phyloP scores from a whole-genome alignment of 768 basidiomycete species.

The Rossbeevera mucosa region DNA sequence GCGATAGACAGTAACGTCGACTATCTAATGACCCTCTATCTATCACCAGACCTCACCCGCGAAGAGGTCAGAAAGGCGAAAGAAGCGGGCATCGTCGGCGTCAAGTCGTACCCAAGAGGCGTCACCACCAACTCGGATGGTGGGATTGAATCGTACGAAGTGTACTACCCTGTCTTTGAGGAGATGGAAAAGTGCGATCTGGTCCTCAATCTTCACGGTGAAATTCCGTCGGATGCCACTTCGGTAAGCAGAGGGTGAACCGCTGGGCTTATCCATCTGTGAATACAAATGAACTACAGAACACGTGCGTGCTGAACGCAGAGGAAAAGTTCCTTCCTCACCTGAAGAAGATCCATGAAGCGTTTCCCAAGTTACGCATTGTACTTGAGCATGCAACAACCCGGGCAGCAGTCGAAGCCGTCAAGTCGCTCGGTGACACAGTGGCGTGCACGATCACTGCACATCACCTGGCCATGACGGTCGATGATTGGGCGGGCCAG shows the following conservation, averaged over 20 bases:
- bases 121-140: slow-evolving; percentile 97
- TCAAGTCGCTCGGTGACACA: slow-evolving; percentile 70
- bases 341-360: slow-evolving; percentile 69
- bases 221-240: slow-evolving; percentile 82
- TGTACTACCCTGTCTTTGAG: slow-evolving; percentile 89
- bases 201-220: slow-evolving; percentile 96
- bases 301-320: slow-evolving; percentile 90
- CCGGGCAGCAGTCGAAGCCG: slow-evolving; percentile 81
- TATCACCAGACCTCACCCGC: slow-evolving; percentile 87
- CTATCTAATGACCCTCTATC: slow-evolving; percentile 95
- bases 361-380: slow-evolving; percentile 88
- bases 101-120: slow-evolving; percentile 96
- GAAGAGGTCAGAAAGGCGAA: slow-evolving; percentile 88
- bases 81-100: slow-evolving; percentile 75
- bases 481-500: slow-evolving; percentile 96
- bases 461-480: slow-evolving; percentile 89
- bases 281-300: slow-evolving; percentile 39
- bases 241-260: slow-evolving; percentile 37
- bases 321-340: slow-evolving; percentile 88
- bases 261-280: neutral
- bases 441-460: slow-evolving; percentile 97
- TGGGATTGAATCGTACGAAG: slow-evolving; percentile 93
- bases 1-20: slow-evolving; percentile 71
- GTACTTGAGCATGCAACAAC: slow-evolving; percentile 98
- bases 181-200: slow-evolving; percentile 92